Evolutionary conservation across 2,329 filamentous ascomycete species (phyloP).

Genomic region (Pleomassaria siparia): DNA sequence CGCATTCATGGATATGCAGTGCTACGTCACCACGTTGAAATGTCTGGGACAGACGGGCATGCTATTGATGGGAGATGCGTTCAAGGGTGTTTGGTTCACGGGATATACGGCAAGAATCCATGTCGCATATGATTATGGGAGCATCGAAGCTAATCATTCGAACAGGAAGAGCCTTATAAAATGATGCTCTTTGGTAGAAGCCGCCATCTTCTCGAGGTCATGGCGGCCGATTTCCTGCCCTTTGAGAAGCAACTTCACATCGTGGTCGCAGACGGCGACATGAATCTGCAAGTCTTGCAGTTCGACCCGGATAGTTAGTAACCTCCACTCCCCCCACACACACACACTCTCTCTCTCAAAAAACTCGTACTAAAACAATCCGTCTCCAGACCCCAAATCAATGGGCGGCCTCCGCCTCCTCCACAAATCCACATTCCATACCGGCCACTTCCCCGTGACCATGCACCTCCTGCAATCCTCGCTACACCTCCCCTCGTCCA

Average conservation of each 20-base stretch:
- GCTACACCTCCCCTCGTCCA: slow-evolving; percentile 47
- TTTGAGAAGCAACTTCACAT: slow-evolving; percentile 82
- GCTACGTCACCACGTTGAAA: slow-evolving; percentile 83
- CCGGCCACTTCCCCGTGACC: slow-evolving; percentile 74
- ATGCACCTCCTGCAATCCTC: slow-evolving; percentile 76
- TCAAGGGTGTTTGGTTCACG: slow-evolving; percentile 94
- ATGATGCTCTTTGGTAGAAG: slow-evolving; percentile 93
- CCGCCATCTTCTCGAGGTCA: slow-evolving; percentile 72
- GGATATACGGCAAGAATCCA: slow-evolving; percentile 70
- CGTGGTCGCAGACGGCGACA: slow-evolving; percentile 79
- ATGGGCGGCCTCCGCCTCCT: slow-evolving; percentile 85
- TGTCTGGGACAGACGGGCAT: slow-evolving; percentile 81
- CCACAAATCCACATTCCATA: slow-evolving; percentile 84
- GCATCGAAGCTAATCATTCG: slow-evolving; percentile 11
- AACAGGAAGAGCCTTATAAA: slow-evolving; percentile 85
- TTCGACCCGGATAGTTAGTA: slow-evolving; percentile 89
- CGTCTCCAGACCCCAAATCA: slow-evolving; percentile 79
- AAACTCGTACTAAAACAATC: slow-evolving; percentile 4
- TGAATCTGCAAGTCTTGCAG: slow-evolving; percentile 84
- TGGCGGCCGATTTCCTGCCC: slow-evolving; percentile 85
- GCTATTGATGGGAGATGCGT: slow-evolving; percentile 83
- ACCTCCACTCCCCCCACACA: neutral
- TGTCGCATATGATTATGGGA: neutral
- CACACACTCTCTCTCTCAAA: neutral
- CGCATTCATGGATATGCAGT: slow-evolving; percentile 97